Base-by-base conservation (phyloP, 495 filamentous ascomycete genomes). In the Choiromyces venosus region DNA sequence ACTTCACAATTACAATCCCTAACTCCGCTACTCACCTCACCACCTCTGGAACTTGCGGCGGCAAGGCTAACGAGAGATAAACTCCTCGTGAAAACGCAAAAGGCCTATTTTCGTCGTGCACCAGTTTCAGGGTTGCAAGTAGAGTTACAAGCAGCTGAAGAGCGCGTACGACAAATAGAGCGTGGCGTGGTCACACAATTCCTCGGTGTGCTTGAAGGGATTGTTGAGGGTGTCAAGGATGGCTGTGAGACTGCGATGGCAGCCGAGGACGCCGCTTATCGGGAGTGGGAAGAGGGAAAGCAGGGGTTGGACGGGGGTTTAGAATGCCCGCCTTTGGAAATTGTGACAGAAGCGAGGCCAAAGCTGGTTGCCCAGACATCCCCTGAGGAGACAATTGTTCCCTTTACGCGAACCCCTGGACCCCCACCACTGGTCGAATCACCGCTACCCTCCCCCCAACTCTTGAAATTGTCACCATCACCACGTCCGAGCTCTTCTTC, bases 41-140 rank as follows among this genome's bases (percentile, higher is more conserved):
- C 40, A 9, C 61, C 40, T 12, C 42, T n/a, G 16, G 66, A 77
- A 12, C 56, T 77, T 16, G 69, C 35, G 0, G 40, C 39, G 4
- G 75, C 74, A 39, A 69, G 70, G 18, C 16, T 56, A 0, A 66
- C 67, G 61, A 65, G 66, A 16, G 75, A 77, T 8, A 35, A 66
- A 25, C 36, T 76, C 16, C 12, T 77, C 33, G 73, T 77, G 0
- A 69, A 36, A 39, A 42, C 71, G 33, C 75, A 77, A 38, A 73
- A 77, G 29, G 73, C 75, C 10, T 71, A 77, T 56, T 76, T 76
- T 25, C 37, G 66, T 25, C 44, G 75, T 5, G 69, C 71, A 1
- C 42, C 39, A 8, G 61, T 79, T 9, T 66, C 40, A 2, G 72
- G 29, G 35, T 35, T 78, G 37, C 25, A 65, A 1, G 4, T 10